These are phyloP conservation scores for Malus domestica DNA, from an alignment of 306 rosid species.

Conservation along the genomic window ASM211411v1 NC_041797.1:28060001-28060500, in stretches of 20 bases:
- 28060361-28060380: too few relatives aligned
- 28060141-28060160: conserved; percentile 59
- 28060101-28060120: conserved; percentile 63
- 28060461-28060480: too few relatives aligned
- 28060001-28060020: conserved; percentile 55
- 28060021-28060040: conserved; percentile 65
- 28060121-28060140: conserved; percentile 77
- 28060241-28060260: conserved; percentile 80
- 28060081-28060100: conserved; percentile 37
- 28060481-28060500: too few relatives aligned
- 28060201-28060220: conserved; percentile 62
- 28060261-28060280: conserved; percentile 70
- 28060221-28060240: conserved; percentile 48
- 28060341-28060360: too few relatives aligned
- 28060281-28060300: conserved; percentile 61
- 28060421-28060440: too few relatives aligned
- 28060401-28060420: too few relatives aligned
- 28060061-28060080: conserved; percentile 45
- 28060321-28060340: conserved; percentile 64
- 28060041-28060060: conserved; percentile 33
- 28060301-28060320: conserved; percentile 52
- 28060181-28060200: conserved; percentile 66
- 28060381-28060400: too few relatives aligned
- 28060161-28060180: conserved; percentile 74
- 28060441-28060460: too few relatives aligned